These are phyloP conservation scores for Xylaria sp. DNA, from an alignment of 2,329 filamentous ascomycete genomes.

Conservation along the genomic window DNA sequence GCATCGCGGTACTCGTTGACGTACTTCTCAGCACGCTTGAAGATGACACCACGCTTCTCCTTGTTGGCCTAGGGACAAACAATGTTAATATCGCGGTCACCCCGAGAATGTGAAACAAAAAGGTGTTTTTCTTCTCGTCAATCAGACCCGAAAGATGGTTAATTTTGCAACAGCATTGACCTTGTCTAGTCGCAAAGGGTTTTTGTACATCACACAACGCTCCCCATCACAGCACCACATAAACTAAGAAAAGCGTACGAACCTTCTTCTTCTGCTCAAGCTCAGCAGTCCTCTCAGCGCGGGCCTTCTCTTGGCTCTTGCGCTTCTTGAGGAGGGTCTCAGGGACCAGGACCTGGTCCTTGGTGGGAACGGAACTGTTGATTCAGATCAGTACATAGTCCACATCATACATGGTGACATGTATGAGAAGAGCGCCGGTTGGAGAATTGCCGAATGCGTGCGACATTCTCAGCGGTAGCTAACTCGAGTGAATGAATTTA, in stretches of 20 bases:
- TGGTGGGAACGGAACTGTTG: constrained; percentile 85
- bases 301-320: constrained; percentile 99
- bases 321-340: constrained; percentile 99
- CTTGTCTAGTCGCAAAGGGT: constrained; percentile 89
- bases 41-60: constrained; percentile 98
- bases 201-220: constrained; percentile 90
- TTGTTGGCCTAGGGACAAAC: constrained; percentile 80
- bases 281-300: constrained; percentile 84
- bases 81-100: constrained; percentile 50
- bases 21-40: constrained; percentile 99
- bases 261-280: constrained; percentile 91
- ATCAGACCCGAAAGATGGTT: constrained; percentile 99
- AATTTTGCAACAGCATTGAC: constrained; percentile 98
- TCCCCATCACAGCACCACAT: constrained; percentile 37
- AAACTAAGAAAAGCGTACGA: constrained; percentile 54
- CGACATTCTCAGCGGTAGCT: constrained; percentile 91
- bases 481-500: constrained; percentile 83
- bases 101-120: background rate
- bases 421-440: constrained; percentile 77
- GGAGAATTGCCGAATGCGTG: constrained; percentile 90
- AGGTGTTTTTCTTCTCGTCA: constrained; percentile 43
- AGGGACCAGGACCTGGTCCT: constrained; percentile 95
- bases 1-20: constrained; percentile 99
- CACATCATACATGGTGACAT: constrained; percentile 66
- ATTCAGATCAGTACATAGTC: constrained; percentile 83